Percentiles rank a stretch among this genome's conserved stretches.
These are phyloP conservation scores for Oryza punctata DNA, from an alignment of 176 grass and related monocot genomes.

Conservation along the genomic window DNA sequence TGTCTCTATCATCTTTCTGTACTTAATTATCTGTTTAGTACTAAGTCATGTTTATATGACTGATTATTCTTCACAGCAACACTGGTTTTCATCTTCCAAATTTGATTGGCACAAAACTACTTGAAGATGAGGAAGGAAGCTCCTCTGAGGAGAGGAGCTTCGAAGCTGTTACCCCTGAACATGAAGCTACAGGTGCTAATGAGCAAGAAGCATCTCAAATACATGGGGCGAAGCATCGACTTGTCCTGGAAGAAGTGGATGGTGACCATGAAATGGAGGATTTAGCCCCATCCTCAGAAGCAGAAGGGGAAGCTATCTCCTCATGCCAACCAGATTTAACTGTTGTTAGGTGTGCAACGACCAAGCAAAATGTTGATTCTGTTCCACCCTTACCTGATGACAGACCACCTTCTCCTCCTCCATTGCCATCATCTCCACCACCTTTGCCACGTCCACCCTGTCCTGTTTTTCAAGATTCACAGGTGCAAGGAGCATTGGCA, in stretches of 20 bases:
- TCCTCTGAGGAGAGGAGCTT: conserved; percentile 80
- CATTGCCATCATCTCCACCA: conserved; percentile 87
- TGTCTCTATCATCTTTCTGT: conserved; percentile 36
- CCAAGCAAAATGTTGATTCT: conserved; percentile 38
- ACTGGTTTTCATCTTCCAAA: conserved; percentile 78
- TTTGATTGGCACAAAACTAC: conserved; percentile 63
- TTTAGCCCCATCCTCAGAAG: conserved; percentile 61
- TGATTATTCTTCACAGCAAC: conserved; percentile 63
- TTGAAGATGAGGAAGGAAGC: conserved; percentile 77
- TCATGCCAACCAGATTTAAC: conserved; percentile 31
- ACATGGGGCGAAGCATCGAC: conserved; percentile 62
- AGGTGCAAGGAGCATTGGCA: conserved; percentile 42
- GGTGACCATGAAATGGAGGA: conserved; percentile 99
- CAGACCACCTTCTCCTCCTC: conserved; percentile 84
- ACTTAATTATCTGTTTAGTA: conserved; percentile 12
- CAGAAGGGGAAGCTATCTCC: conserved; percentile 35
- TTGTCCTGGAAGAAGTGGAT: conserved; percentile 80
- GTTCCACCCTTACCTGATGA: conserved; percentile 79
- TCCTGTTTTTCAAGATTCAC: conserved; percentile 40
- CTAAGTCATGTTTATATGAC: conserved; percentile 1
- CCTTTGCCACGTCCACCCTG: conserved; percentile 40
- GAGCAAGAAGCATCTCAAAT: conserved; percentile 46
- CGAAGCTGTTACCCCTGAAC: conserved; percentile 94
- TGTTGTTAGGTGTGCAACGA: conserved; percentile 16
- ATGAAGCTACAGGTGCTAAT: conserved; percentile 43